Conservation (phyloP, 2,329 filamentous ascomycete genomes). For the Monilinia aucupariae region DNA sequence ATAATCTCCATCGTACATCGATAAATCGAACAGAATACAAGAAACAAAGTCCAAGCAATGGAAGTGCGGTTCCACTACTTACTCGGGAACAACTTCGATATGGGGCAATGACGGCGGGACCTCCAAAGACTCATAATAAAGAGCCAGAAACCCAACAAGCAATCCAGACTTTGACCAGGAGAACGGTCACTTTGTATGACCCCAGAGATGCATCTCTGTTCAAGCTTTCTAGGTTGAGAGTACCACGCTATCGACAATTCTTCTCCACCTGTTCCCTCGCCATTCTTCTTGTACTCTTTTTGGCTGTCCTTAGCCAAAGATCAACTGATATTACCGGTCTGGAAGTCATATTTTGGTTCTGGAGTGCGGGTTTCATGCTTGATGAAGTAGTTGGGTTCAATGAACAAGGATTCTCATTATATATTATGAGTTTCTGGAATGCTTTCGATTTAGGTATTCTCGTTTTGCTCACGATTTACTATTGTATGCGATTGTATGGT, state of each 20-base stretch:
- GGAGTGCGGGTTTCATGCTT: slow-evolving; percentile 95
- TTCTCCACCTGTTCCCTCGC: slow-evolving; percentile 84
- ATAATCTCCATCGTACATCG: slow-evolving; percentile 60
- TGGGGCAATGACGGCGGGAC: slow-evolving; percentile 32
- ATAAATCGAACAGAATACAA: slow-evolving; percentile 18
- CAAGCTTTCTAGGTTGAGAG: slow-evolving; percentile 83
- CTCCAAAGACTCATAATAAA: neutral
- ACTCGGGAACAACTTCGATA: slow-evolving; percentile 33
- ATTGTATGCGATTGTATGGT: slow-evolving; percentile 81
- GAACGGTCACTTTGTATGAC: slow-evolving; percentile 83
- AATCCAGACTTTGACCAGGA: slow-evolving; percentile 21
- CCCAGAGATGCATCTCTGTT: slow-evolving; percentile 84
- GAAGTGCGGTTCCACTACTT: slow-evolving; percentile 13
- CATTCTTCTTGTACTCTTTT: slow-evolving; percentile 75
- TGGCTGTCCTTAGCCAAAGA: slow-evolving; percentile 71
- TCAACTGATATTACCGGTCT: slow-evolving; percentile 76
- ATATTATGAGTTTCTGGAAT: slow-evolving; percentile 98
- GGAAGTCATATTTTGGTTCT: slow-evolving; percentile 93
- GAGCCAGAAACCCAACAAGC: slow-evolving; percentile 25
- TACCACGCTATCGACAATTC: slow-evolving; percentile 86
- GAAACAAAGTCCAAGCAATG: slow-evolving; percentile 20
- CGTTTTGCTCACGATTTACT: slow-evolving; percentile 79
- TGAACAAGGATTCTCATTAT: slow-evolving; percentile 91
- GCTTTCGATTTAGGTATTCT: slow-evolving; percentile 89
- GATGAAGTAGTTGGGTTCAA: slow-evolving; percentile 95